A percentile compares a stretch with the other conserved stretches of the same genome.
phyloP scores from a whole-genome alignment of 2,329 filamentous ascomycete genomes.

The Taxawa tesnikishii region DNA sequence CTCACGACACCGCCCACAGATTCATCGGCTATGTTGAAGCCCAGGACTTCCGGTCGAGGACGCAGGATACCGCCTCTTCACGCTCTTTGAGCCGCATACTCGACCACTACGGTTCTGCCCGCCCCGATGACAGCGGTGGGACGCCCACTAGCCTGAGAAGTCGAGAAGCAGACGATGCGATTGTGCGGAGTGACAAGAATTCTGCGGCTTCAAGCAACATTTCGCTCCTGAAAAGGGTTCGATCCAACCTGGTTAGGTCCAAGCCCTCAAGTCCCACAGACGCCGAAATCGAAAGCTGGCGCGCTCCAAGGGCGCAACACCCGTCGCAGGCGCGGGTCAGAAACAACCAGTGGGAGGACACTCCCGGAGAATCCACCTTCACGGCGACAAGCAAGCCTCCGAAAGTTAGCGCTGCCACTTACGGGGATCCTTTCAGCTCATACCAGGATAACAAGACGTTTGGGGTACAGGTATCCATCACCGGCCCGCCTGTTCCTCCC shows the following conservation, averaged over 20 bases:
- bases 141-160: conserved; percentile 14
- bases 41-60: not conserved
- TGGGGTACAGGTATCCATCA: conserved; percentile 7
- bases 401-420: conserved; percentile 10
- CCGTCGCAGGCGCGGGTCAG: too few species aligned
- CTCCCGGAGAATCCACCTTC: conserved; percentile 8
- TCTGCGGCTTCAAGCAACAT: too few species aligned
- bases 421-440: conserved; percentile 3
- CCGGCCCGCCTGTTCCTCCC: conserved; percentile 8
- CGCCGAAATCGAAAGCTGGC: too few species aligned
- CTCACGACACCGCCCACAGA: not conserved
- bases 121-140: conserved; percentile 9
- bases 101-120: conserved; percentile 10
- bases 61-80: not conserved
- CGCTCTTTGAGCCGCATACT: conserved; percentile 5
- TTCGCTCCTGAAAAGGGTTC: conserved; percentile 20
- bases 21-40: not conserved
- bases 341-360: conserved; percentile 11
- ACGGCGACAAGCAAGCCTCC: conserved; percentile 7
- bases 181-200: too few species aligned
- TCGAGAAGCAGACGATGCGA: conserved; percentile 10
- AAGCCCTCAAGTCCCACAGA: too few species aligned
- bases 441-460: conserved; percentile 1
- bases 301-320: too few species aligned
- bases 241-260: conserved; percentile 17